Conservation (phyloP, 1,284 basidiomycete species). For the Trichosporon sp. region DNA sequence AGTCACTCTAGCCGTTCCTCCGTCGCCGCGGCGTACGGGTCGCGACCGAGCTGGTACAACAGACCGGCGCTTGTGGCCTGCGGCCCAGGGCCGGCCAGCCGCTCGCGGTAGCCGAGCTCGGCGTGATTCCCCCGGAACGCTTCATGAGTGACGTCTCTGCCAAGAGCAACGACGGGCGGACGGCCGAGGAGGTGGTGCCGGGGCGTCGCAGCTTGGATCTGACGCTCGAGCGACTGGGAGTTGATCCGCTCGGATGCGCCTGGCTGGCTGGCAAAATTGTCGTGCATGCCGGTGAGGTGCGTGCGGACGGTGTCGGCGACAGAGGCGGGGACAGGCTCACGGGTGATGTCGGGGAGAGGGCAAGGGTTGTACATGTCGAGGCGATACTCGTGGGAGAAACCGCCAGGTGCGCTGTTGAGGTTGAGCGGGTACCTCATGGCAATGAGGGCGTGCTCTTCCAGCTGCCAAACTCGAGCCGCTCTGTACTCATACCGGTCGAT, state of each 20-base stretch:
- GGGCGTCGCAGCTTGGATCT: neutral
- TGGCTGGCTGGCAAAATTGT: neutral
- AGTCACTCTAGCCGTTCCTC: neutral
- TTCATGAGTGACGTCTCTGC: neutral
- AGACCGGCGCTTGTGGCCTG: neutral
- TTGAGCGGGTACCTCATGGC: neutral
- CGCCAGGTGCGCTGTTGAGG: neutral
- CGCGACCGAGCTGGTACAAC: neutral
- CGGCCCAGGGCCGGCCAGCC: neutral
- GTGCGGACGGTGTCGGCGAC: neutral
- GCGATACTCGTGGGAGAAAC: neutral
- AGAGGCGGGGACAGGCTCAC: no score
- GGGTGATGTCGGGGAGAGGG: neutral
- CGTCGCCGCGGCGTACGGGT: neutral
- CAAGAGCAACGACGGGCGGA: neutral
- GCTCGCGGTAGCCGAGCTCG: neutral
- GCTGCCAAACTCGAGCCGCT: neutral
- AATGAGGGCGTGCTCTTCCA: neutral
- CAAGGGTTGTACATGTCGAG: neutral
- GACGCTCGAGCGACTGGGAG: neutral
- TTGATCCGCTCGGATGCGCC: neutral
- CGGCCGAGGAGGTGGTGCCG: neutral
- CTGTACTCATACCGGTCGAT: neutral
- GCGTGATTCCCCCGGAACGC: neutral
- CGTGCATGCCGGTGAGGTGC: neutral